phyloP scores from a whole-genome alignment of 2,329 filamentous ascomycete genomes.

The Cercospora nicotianae region DNA sequence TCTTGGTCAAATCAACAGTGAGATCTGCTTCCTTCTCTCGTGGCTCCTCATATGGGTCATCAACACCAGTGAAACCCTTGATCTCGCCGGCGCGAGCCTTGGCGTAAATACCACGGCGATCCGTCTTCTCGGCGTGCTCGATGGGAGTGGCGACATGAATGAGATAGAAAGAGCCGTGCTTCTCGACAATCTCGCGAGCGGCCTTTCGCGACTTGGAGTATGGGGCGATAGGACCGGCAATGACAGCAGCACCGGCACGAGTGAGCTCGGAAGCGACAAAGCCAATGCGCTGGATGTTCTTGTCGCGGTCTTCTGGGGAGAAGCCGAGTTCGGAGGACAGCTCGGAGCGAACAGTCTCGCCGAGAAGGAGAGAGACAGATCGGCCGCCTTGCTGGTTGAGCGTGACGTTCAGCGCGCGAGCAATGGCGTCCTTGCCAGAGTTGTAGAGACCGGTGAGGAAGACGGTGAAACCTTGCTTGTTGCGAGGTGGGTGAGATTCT shows the following conservation, averaged over 20 bases:
- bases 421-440: constrained; percentile 94
- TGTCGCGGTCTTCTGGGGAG: constrained; percentile 86
- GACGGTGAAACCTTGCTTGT: constrained; percentile 93
- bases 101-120: constrained; percentile 86
- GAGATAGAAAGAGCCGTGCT: constrained; percentile 88
- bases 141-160: constrained; percentile 92
- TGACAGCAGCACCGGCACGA: constrained; percentile 87
- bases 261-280: constrained; percentile 96
- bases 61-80: constrained; percentile 96
- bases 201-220: constrained; percentile 76
- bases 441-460: constrained; percentile 98
- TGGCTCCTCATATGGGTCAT: constrained; percentile 92
- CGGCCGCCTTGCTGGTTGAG: constrained; percentile 97
- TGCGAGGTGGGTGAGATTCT: constrained; percentile 90
- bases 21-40: constrained; percentile 80
- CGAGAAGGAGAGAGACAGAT: constrained; percentile 88
- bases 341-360: constrained; percentile 91
- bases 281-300: constrained; percentile 92
- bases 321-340: constrained; percentile 95
- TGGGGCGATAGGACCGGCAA: constrained; percentile 92
- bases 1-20: constrained; percentile 80
- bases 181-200: constrained; percentile 82
- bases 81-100: constrained; percentile 85
- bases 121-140: constrained; percentile 91
- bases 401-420: constrained; percentile 91